Evolutionary conservation across 1,284 basidiomycete species (phyloP).

Genomic region (Microbotryomycetes sp.): DNA sequence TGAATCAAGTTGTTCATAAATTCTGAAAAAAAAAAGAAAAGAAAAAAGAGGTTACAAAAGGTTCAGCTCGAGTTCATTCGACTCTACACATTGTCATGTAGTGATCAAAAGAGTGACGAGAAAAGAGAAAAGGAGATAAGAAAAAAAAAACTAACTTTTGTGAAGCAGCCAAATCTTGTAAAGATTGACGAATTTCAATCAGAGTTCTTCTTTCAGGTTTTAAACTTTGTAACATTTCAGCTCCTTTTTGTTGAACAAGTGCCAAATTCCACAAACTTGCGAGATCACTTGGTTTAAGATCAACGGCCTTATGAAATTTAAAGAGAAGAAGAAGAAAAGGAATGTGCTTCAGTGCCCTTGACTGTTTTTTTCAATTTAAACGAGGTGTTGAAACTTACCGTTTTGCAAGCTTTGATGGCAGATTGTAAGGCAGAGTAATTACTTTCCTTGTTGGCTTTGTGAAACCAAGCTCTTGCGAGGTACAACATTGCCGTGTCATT

Average conservation of each 20-base stretch:
- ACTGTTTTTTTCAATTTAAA: background rate
- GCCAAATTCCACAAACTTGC: conserved; percentile 87
- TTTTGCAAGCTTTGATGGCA: conserved; percentile 70
- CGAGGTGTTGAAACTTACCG: conserved; percentile 47
- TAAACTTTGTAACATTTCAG: conserved; percentile 73
- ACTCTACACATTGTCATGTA: too few species aligned
- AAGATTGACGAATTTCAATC: conserved; percentile 66
- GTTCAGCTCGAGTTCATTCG: too few species aligned
- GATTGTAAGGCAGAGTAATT: conserved; percentile 70
- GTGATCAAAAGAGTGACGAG: background rate
- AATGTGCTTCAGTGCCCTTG: conserved; percentile 2
- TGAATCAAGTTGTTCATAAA: conserved; percentile 72
- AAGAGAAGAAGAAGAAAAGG: background rate
- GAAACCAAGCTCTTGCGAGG: conserved; percentile 81
- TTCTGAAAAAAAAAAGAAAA: conserved; percentile 45
- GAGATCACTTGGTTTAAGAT: conserved; percentile 75
- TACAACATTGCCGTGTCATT: conserved; percentile 65
- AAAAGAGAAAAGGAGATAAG: background rate
- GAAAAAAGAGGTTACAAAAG: background rate
- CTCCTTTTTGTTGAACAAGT: conserved; percentile 90
- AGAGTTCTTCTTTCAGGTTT: conserved; percentile 67
- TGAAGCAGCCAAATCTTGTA: conserved; percentile 76
- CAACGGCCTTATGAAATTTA: conserved; percentile 57
- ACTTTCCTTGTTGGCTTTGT: conserved; percentile 80
- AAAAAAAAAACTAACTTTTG: conserved; percentile 58